Base-by-base conservation (phyloP, 2,329 filamentous ascomycete genomes). In the Thelonectria olida region DNA sequence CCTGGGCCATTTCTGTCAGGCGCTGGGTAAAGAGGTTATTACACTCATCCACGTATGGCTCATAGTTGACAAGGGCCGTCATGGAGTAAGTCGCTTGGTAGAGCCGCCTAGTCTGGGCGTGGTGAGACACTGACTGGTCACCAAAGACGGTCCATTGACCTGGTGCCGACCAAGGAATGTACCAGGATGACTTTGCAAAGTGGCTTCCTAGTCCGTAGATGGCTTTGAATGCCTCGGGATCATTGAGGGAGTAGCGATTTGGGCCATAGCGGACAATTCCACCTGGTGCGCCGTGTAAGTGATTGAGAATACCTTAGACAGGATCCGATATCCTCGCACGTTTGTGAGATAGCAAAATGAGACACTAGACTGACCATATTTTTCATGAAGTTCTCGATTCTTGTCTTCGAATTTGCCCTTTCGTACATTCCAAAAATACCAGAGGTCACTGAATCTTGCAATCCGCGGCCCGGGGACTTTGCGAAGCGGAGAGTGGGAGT, bases 261-360 rank as follows among this genome's bases (percentile, higher is more conserved):
- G 82, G 82, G 0, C 79, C 80, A 55, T 84, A 78, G 0, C 82
- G 79, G 1, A 84, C 76, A n/a, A 85, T 70, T 0, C 74, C 62
- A 0, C 66, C 66, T 67, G 5, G 15, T 22, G 15, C 12, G 5
- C 9, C 2, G 12, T 4, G 23, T 61, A n/a, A 62, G 59, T 13
- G 19, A 25, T 38, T n/a, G 19, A 7, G 5, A 31, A 20, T 17
- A 19, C 15, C 7, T 17, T 25, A 2, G 9, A n/a, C n/a, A n/a
- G n/a, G n/a, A n/a, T n/a, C n/a, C n/a, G n/a, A n/a, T n/a, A n/a
- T n/a, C n/a, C n/a, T n/a, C n/a, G n/a, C n/a, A n/a, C n/a, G n/a
- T n/a, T n/a, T n/a, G n/a, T n/a, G n/a, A n/a, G n/a, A n/a, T 42
- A 4, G 25, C 1, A n/a, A 2, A 19, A 10, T 2, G 4, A 0